phyloP scores from a whole-genome alignment of 2,329 filamentous ascomycete species.

The Colletotrichum godetiae region DNA sequence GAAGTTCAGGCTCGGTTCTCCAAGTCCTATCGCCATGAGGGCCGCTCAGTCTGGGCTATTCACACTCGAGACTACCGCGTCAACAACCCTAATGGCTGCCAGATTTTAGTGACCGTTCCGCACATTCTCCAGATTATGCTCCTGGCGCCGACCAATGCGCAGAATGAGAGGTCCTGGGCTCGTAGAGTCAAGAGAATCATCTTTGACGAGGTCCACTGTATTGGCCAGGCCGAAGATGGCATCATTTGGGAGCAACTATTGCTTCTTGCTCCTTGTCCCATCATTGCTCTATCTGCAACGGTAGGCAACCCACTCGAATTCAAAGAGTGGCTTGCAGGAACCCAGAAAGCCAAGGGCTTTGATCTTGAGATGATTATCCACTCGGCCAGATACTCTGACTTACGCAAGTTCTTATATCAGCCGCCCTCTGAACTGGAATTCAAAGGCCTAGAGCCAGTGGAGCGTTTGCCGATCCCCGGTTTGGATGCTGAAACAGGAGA shows the following conservation, averaged over 20 bases:
- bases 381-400: conserved; percentile 77
- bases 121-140: conserved; percentile 85
- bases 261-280: conserved; percentile 78
- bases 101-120: conserved; percentile 81
- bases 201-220: conserved; percentile 86
- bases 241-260: conserved; percentile 78
- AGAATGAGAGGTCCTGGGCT: conserved; percentile 67
- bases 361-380: conserved; percentile 77
- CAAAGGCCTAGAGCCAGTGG: conserved; percentile 57
- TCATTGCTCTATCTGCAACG: conserved; percentile 83
- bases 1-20: conserved; percentile 81
- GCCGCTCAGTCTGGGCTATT: conserved; percentile 81
- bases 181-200: conserved; percentile 78
- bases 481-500: conserved; percentile 56
- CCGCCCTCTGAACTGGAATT: conserved; percentile 60
- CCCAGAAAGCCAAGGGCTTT: conserved; percentile 72
- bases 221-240: conserved; percentile 75
- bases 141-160: conserved; percentile 72
- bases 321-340: conserved; percentile 72
- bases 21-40: conserved; percentile 70
- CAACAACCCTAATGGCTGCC: conserved; percentile 78
- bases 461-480: conserved; percentile 56
- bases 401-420: conserved; percentile 78
- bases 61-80: conserved; percentile 81
- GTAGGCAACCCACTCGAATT: conserved; percentile 82